Conservation (phyloP, 306 rosid genomes). For the Quercus gilva region DNA sequence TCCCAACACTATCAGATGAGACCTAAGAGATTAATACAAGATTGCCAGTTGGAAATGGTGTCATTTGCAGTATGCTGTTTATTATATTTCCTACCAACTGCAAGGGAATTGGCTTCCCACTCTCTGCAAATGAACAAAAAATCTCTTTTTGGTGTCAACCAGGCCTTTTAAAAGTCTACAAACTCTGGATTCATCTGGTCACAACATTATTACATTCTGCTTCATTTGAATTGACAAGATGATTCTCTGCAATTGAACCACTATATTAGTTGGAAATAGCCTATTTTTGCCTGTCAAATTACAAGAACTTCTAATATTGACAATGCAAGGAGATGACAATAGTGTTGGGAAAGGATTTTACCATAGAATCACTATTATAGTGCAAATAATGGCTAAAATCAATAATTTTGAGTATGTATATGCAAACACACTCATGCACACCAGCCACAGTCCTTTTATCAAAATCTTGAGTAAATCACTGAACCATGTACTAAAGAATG, state of each 20-base stretch:
- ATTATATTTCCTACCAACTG: conserved; percentile 57
- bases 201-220: background rate
- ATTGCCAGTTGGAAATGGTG: conserved; percentile 65
- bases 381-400: background rate
- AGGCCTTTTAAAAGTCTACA: background rate
- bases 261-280: background rate
- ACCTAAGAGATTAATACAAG: conserved; percentile 47
- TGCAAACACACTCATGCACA: background rate
- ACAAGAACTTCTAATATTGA: background rate
- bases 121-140: conserved; percentile 25
- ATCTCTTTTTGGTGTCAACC: background rate
- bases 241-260: background rate
- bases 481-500: background rate
- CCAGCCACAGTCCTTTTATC: background rate
- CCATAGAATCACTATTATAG: background rate
- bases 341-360: background rate
- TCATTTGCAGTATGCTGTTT: conserved; percentile 55
- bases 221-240: background rate
- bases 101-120: conserved; percentile 82
- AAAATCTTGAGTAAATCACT: background rate
- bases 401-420: background rate
- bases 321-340: background rate
- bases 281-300: background rate
- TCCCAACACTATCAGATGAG: conserved; percentile 57
- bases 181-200: background rate